Base-by-base conservation (phyloP, 805 yeast genomes). In the Saccharomycopsis olivae region DNA sequence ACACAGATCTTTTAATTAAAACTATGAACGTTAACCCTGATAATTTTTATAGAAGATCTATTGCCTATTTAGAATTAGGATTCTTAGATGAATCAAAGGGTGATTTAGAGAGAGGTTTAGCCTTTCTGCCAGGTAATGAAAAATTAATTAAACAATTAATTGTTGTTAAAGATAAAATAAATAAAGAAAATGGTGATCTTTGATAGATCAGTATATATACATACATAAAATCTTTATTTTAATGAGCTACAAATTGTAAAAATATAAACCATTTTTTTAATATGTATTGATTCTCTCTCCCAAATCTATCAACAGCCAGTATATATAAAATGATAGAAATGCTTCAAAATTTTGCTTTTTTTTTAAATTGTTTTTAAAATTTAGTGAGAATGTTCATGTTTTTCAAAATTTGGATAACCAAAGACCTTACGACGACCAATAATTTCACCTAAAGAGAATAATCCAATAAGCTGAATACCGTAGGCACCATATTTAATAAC, bases 391-490 rank as follows among this genome's bases (percentile, higher is more conserved):
- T 23, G 25, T 23, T 23, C 10, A 23, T 42, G 30, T 14, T 34
- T 29, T 33, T 42, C 31, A 51, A 62, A 69, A 14, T 69, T 55
- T 56, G 84, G 83, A 71, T 92, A 89, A 52, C 96, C 96, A 56
- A 87, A 83, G 46, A 92, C 53, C 56, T 83, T 76, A 71, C 97
- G 82, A 72, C 97, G 86, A 57, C 98, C 98, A 56, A 92, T 71
- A 52, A 88, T 76, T 72, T 92, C 98, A 59, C 98, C 98, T 35
- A 89, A 70, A 20, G 96, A 76, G 65, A 87, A 92, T 60, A 88
- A 72, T 49, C 96, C 98, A 50, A 84, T 68, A 41, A 89, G 65
- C 67, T 92, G 98, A 51, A 87, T 65, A 51, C 76, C 78, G 64
- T 75, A 77, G 29, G 88, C 79, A 53, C 80, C 79, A 59, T 71